Conservation (phyloP, 2,329 filamentous ascomycete species). For the Emergomyces africanus region DNA sequence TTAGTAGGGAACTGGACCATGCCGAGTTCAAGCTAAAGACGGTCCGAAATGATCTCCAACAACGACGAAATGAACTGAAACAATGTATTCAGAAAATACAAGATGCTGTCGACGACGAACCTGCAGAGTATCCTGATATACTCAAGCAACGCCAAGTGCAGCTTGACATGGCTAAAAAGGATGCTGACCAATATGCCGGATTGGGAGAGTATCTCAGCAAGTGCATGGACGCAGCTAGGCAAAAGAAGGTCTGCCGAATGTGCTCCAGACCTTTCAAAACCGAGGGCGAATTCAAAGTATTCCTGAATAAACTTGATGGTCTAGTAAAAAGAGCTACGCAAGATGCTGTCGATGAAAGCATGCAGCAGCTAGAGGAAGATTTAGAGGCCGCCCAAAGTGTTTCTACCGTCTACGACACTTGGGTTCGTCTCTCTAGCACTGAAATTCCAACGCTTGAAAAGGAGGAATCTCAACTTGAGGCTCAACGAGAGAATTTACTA, state of each 20-base stretch:
- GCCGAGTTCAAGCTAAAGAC: conserved; percentile 60
- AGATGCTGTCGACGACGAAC: conserved; percentile 42
- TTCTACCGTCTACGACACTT: conserved; percentile 59
- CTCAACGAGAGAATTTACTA: conserved; percentile 48
- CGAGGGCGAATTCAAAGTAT: conserved; percentile 46
- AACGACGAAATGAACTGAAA: conserved; percentile 50
- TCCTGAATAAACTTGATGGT: conserved; percentile 54
- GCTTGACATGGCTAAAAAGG: conserved; percentile 43
- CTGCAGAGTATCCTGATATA: conserved; percentile 39
- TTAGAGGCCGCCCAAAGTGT: conserved; percentile 51
- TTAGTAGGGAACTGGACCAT: conserved; percentile 61
- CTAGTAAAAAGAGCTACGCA: conserved; percentile 39
- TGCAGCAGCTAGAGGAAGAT: conserved; percentile 49
- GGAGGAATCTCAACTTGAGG: conserved; percentile 49
- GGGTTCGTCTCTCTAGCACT: conserved; percentile 49
- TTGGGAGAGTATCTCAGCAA: conserved; percentile 59
- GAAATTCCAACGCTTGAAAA: conserved; percentile 59
- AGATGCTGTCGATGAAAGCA: conserved; percentile 48
- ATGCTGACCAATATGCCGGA: conserved; percentile 54
- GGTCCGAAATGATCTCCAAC: conserved; percentile 49
- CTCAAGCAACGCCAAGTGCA: conserved; percentile 39
- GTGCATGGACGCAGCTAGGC: conserved; percentile 52
- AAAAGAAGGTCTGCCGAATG: conserved; percentile 61
- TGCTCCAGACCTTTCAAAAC: conserved; percentile 58
- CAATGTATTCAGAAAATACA: conserved; percentile 50